Percentiles rank a stretch among this genome's conserved stretches.
phyloP scores from a whole-genome alignment of 164 flowering plant species.

The Cinnamomum micranthum region DNA sequence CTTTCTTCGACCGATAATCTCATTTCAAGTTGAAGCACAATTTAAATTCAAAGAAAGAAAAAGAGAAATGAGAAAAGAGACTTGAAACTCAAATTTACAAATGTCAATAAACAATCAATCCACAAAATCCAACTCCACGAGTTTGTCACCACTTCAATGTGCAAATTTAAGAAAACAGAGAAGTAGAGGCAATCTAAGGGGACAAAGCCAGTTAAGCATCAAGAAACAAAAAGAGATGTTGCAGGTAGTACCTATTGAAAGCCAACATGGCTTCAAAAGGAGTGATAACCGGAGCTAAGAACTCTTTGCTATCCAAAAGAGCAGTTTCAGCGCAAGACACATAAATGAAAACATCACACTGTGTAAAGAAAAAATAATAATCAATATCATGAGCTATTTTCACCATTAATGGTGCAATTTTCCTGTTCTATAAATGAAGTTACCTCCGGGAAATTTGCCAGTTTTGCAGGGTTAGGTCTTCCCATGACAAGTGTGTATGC shows the following conservation, averaged over 20 bases:
- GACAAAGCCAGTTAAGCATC: not conserved
- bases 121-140: not conserved
- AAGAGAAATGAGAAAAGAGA: not conserved
- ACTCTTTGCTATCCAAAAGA: conserved; percentile 95
- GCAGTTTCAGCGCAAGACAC: conserved; percentile 96
- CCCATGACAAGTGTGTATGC: conserved; percentile 88
- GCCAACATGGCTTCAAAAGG: conserved; percentile 94
- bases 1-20: not conserved
- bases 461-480: conserved; percentile 94
- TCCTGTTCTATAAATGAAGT: conserved; percentile 3
- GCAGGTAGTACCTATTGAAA: conserved; percentile 57
- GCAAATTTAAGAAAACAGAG: not conserved
- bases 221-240: conserved; percentile 1
- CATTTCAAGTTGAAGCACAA: not conserved
- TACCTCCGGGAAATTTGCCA: conserved; percentile 97
- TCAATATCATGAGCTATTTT: not conserved
- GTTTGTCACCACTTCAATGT: not conserved
- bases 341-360: conserved; percentile 87
- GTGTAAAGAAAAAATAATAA: conserved; percentile 14
- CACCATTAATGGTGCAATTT: not conserved
- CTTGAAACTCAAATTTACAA: not conserved
- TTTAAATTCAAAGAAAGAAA: no score
- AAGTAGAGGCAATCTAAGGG: not conserved
- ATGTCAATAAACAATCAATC: not conserved
- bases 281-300: conserved; percentile 84